Evolutionary conservation across 768 basidiomycete genomes (phyloP), one percentile per base, ranked within the genome.

Genomic region (Kondoa subrosea): DNA sequence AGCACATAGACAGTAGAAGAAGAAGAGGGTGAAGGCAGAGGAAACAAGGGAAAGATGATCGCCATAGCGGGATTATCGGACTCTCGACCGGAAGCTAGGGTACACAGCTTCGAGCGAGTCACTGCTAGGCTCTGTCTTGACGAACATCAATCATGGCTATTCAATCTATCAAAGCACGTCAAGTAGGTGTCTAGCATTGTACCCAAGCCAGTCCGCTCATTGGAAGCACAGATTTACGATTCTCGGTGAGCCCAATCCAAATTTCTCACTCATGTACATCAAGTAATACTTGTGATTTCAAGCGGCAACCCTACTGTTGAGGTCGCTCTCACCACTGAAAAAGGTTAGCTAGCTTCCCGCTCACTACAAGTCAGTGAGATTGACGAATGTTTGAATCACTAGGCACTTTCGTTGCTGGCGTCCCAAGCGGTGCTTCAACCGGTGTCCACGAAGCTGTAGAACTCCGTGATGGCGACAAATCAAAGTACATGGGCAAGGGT

Each of bases 381-480:
- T 89, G 91, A 77, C 89, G 92, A 77, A 80, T 92, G 75, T 77
- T 83, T 83, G 83, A 76, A 56, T n/a, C n/a, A n/a, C 90, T 91
- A 83, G 92, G 92, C 69, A 86, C 85, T 72, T 97, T 85, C 87
- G 87, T 90, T 69, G 88, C 91, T 69, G 84, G 89, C 71, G 95
- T 99, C 57, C 95, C 95, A 57, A 96, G 93, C 69, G 95, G 95
- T 78, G 95, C 95, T 57, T 99, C 95, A 68, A 97, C 95, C 65
- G 95, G 95, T 81, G 81, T 89, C 72, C 90, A 99, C 78, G 95
- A 99, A 79, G 95, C 95, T 71, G 90, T 96, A 73, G 95, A 99
- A 80, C 88, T 99, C 79, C 90, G 95, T 73, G 95, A 99, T 79
- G 87, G 87, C 71, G 92, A 91, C 81, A 95, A 95, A 80, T 79